A percentile compares a stretch with the other conserved stretches of the same genome.
phyloP scores from a whole-genome alignment of 306 rosid genomes.

The Inga laurina region DNA sequence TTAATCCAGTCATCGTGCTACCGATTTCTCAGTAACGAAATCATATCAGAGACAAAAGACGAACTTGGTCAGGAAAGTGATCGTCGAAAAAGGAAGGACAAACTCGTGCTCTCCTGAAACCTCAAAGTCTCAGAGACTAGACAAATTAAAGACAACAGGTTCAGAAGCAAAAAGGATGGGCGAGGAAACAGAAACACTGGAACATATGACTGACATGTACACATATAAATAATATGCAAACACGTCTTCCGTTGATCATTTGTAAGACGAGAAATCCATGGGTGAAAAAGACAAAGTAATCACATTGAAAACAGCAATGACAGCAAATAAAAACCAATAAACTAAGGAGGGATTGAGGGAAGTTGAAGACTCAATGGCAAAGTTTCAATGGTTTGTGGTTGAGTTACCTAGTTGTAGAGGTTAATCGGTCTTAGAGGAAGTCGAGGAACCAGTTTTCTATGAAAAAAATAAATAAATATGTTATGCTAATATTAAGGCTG shows the following conservation, averaged over 20 bases:
- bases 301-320: slow-evolving; percentile 29
- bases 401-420: slow-evolving; percentile 58
- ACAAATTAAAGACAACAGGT: slow-evolving; percentile 35
- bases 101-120: slow-evolving; percentile 15
- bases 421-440: slow-evolving; percentile 56
- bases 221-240: neutral
- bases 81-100: slow-evolving; percentile 1
- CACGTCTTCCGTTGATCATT: slow-evolving; percentile 8
- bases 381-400: slow-evolving; percentile 33
- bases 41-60: slow-evolving; percentile 4
- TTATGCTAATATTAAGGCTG: slow-evolving; percentile 27
- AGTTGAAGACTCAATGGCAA: slow-evolving; percentile 23
- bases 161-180: neutral
- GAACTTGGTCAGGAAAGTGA: slow-evolving; percentile 25
- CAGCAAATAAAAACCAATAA: slow-evolving; percentile 38
- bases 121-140: slow-evolving; percentile 8
- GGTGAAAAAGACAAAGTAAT: slow-evolving; percentile 14
- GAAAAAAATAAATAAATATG: neutral
- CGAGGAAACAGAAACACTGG: neutral
- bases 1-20: slow-evolving; percentile 7
- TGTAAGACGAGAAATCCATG: neutral
- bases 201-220: neutral
- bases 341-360: slow-evolving; percentile 7
- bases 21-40: slow-evolving; percentile 21
- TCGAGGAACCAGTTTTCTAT: slow-evolving; percentile 47